Conservation (phyloP, 305 asterid genomes). For the Rubia balearica region DNA sequence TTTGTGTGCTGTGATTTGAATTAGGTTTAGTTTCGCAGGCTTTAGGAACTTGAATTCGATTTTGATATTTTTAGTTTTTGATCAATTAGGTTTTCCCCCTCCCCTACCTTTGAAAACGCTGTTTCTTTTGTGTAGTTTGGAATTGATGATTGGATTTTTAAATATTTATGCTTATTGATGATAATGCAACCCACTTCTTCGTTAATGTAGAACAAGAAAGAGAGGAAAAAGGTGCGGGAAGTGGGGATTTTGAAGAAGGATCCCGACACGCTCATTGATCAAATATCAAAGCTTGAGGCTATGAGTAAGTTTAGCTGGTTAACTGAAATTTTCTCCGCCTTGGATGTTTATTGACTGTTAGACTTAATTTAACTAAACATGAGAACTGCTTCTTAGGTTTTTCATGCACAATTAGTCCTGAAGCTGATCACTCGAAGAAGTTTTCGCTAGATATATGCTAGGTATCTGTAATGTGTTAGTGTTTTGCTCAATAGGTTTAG, state of each 20-base stretch:
- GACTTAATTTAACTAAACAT: neutral
- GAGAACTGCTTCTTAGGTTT: neutral
- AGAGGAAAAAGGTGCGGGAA: slow-evolving; percentile 92
- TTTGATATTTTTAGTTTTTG: neutral
- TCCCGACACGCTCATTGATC: slow-evolving; percentile 73
- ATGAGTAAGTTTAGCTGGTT: slow-evolving; percentile 50
- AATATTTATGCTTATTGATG: neutral
- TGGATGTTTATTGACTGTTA: neutral
- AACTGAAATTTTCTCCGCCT: neutral
- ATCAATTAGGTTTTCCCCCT: slow-evolving; percentile 5
- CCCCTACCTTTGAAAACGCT: neutral
- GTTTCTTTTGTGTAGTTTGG: neutral
- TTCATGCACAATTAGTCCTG: neutral
- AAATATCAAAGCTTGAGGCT: slow-evolving; percentile 75
- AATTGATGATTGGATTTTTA: neutral
- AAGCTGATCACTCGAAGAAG: neutral
- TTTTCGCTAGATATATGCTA: neutral
- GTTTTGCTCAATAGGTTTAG: neutral
- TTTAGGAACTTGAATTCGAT: neutral
- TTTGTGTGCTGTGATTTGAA: neutral
- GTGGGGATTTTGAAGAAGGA: slow-evolving; percentile 93
- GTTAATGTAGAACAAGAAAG: slow-evolving; percentile 70
- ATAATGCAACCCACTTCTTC: neutral
- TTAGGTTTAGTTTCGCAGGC: neutral
- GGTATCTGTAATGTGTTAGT: neutral